A percentile compares a stretch with the other conserved stretches of the same genome.
phyloP scores from a whole-genome alignment of 805 yeast genomes.

The Lachancea cidri region DNA sequence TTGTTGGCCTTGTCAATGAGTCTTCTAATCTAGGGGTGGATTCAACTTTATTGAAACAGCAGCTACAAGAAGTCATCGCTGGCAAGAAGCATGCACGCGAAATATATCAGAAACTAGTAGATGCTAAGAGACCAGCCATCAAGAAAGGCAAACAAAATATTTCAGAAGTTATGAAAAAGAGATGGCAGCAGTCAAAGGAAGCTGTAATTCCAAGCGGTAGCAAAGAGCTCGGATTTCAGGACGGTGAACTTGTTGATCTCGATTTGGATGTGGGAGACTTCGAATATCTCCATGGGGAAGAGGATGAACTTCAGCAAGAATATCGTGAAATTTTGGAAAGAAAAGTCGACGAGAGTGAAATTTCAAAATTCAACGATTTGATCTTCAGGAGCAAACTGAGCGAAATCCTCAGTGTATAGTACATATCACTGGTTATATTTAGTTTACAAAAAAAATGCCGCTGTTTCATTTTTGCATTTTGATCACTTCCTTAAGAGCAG shows the following conservation, averaged over 20 bases:
- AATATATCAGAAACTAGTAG: slow-evolving; percentile 26
- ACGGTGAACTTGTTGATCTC: slow-evolving; percentile 43
- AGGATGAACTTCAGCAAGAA: slow-evolving; percentile 26
- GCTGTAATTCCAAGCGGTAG: slow-evolving; percentile 38
- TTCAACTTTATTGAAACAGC: slow-evolving; percentile 30
- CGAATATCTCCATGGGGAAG: slow-evolving; percentile 16
- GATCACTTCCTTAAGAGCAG: slow-evolving; percentile 58
- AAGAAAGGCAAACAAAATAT: slow-evolving; percentile 17
- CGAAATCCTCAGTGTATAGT: slow-evolving; percentile 7
- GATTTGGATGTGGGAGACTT: slow-evolving; percentile 31
- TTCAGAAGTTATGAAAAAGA: slow-evolving; percentile 33
- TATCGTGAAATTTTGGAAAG: slow-evolving; percentile 25
- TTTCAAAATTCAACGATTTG: slow-evolving; percentile 27
- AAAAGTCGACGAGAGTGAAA: slow-evolving; percentile 18
- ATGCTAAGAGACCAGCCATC: slow-evolving; percentile 19
- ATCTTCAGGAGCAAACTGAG: slow-evolving; percentile 14
- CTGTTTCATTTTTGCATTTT: slow-evolving; percentile 29
- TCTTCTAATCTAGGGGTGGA: slow-evolving; percentile 22
- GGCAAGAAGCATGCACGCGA: slow-evolving; percentile 35
- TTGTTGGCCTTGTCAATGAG: slow-evolving; percentile 34
- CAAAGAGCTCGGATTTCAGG: slow-evolving; percentile 45
- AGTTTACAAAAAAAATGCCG: slow-evolving; percentile 1
- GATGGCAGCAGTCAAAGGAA: slow-evolving; percentile 42
- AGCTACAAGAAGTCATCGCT: slow-evolving; percentile 37
- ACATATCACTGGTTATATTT: slow-evolving; percentile 1